Evolutionary conservation across 2,329 filamentous ascomycete genomes (phyloP), one percentile per base, ranked within the genome.

Genomic region (Colletotrichum sansevieriae): DNA sequence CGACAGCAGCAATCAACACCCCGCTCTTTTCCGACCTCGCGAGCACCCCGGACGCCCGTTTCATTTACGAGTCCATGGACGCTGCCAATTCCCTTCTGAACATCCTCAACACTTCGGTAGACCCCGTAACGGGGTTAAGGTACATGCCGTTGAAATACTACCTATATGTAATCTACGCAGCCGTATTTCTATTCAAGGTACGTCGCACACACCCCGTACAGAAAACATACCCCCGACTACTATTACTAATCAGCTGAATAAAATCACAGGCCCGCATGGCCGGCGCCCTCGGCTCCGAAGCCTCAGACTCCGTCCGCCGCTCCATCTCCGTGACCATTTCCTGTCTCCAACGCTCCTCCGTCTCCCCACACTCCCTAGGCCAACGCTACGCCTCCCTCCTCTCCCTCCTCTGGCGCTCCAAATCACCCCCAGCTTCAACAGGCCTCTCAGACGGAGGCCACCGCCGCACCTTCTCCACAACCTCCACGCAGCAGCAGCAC

Each of bases 141-240:
- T 90, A 87, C 69, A 90, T 91, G 87, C 89, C 89, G 2, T 78
- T 90, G 9, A 82, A 88, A 35, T 91, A 88, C 73, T 91, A 90
- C 70, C 79, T 91, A 35, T 91, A 84, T 68, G 83, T 82, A 2
- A 90, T 90, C 25, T 90, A 91, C 74, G 87, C 87, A 0, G 88
- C 88, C 1, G 88, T 90, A 2, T 91, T 91, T 70, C 75, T 91
- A 5, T 91, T 90, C 80, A 91, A 91, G 78, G 86, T 86, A 74
- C 39, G 66, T 37, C 10, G 12, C 39, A 20, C 10, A 1, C 11
- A 3, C 18, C 12, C 54, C 20, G 10, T 5, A 29, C 29, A 29
- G 29, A 8, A 29, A 9, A 7, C 29, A 10, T 9, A 10, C 10
- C 18, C 22, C 12, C 15, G 10, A 18, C 18, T 18, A 18, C 18